Evolutionary conservation across 306 rosid genomes (phyloP).

Genomic region (Cicer chorassanicum): DNA sequence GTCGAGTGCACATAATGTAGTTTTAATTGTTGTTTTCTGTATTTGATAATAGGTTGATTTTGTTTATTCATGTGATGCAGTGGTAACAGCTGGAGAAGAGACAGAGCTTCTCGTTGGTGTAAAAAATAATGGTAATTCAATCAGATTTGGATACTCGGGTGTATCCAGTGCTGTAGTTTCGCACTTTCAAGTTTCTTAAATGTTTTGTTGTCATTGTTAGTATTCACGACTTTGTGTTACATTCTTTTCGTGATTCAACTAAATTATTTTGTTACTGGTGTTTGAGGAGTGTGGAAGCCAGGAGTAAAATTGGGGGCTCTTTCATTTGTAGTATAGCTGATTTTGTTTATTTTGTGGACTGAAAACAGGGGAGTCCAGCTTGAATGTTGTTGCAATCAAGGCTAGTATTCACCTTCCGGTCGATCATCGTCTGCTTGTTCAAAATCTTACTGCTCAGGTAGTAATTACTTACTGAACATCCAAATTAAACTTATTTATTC

Average conservation of each 20-base stretch:
- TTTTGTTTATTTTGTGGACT: constrained; percentile 46
- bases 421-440: constrained; percentile 77
- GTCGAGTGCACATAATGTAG: neutral
- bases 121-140: constrained; percentile 79
- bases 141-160: constrained; percentile 15
- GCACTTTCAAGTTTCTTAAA: constrained; percentile 10
- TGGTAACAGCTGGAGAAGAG: constrained; percentile 86
- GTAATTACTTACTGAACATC: constrained; percentile 20
- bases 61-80: constrained; percentile 56
- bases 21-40: constrained; percentile 3
- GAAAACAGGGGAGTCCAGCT: constrained; percentile 74
- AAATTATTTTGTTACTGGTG: constrained; percentile 2
- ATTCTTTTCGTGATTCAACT: neutral
- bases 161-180: constrained; percentile 15
- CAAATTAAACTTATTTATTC: constrained; percentile 10
- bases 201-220: neutral
- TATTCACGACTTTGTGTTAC: constrained; percentile 15
- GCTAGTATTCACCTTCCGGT: constrained; percentile 87
- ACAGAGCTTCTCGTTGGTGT: constrained; percentile 80
- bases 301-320: constrained; percentile 18
- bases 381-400: constrained; percentile 79
- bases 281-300: constrained; percentile 6
- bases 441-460: constrained; percentile 92
- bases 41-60: constrained; percentile 19
- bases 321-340: constrained; percentile 42